These are phyloP conservation scores for Puccinia hordei DNA, from an alignment of 1,284 basidiomycete species.

Conservation along the genomic window DNA sequence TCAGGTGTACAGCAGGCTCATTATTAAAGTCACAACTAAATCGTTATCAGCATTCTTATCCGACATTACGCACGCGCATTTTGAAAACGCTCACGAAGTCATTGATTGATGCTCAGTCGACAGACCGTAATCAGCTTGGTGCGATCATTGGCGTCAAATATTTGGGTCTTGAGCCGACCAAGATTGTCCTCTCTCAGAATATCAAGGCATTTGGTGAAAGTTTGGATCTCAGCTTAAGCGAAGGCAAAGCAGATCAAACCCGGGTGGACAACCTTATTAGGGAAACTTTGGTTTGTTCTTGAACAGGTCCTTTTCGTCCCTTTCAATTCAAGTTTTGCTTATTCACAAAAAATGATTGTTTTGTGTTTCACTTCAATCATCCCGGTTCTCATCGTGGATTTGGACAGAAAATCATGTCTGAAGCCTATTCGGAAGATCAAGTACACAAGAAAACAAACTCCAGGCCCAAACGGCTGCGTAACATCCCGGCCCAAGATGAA, in stretches of 20 bases:
- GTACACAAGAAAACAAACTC: neutral
- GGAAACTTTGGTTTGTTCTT: conserved; percentile 45
- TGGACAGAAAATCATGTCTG: conserved; percentile 38
- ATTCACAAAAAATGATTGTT: neutral
- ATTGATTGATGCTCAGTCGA: conserved; percentile 60
- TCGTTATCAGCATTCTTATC: conserved; percentile 67
- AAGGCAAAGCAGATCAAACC: conserved; percentile 25
- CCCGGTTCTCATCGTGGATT: neutral
- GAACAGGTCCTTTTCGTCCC: neutral
- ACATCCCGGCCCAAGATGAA: conserved; percentile 48
- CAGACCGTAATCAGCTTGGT: conserved; percentile 49
- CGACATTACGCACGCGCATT: conserved; percentile 80
- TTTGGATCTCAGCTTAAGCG: conserved; percentile 29
- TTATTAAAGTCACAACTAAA: conserved; percentile 76
- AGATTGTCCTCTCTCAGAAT: conserved; percentile 37
- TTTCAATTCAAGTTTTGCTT: neutral
- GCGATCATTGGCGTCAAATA: conserved; percentile 41
- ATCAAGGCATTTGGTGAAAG: conserved; percentile 48
- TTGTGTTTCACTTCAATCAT: neutral
- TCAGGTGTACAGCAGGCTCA: conserved; percentile 63
- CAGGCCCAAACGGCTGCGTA: conserved; percentile 9
- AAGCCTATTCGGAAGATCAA: conserved; percentile 24
- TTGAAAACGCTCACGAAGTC: conserved; percentile 89
- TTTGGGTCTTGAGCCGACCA: conserved; percentile 38
- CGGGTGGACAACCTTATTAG: conserved; percentile 29